Evolutionary conservation across 768 basidiomycete genomes (phyloP).

Genomic region (Suillus alpinus): DNA sequence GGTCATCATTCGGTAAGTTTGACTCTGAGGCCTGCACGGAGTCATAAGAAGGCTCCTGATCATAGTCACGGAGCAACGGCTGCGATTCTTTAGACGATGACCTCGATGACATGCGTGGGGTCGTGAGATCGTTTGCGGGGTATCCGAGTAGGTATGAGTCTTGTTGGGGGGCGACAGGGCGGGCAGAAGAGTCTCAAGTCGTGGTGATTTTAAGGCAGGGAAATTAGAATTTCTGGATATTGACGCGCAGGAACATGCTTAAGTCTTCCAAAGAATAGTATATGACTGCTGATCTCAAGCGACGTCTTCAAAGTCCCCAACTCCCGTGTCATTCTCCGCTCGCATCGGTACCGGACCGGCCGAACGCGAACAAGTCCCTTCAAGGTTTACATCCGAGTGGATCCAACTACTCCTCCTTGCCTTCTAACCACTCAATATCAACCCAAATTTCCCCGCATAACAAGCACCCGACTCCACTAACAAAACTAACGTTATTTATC

Average conservation of each 20-base stretch:
- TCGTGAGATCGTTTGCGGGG: neutral
- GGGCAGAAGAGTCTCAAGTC: neutral
- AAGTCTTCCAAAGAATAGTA: slow-evolving; percentile 13
- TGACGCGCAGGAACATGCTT: slow-evolving; percentile 16
- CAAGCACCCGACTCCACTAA: neutral
- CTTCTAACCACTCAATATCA: neutral
- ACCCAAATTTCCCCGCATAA: neutral
- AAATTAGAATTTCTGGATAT: neutral
- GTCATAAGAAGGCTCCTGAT: slow-evolving; percentile 41
- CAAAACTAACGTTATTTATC: neutral
- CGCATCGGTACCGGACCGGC: slow-evolving; percentile 22
- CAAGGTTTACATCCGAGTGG: slow-evolving; percentile 13
- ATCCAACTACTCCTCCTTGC: neutral
- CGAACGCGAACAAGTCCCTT: slow-evolving; percentile 20
- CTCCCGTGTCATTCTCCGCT: slow-evolving; percentile 30
- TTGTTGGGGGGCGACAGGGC: neutral
- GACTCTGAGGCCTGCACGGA: slow-evolving; percentile 36
- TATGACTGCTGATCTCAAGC: slow-evolving; percentile 19
- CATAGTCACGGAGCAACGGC: slow-evolving; percentile 52
- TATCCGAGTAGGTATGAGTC: slow-evolving; percentile 8
- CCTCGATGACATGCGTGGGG: slow-evolving; percentile 35
- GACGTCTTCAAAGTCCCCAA: slow-evolving; percentile 14
- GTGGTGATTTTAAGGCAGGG: slow-evolving; percentile 6
- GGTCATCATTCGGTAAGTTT: slow-evolving; percentile 20
- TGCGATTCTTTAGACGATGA: slow-evolving; percentile 50